Conservation (phyloP, 768 basidiomycete genomes). For the Auriscalpium orientale region DNA sequence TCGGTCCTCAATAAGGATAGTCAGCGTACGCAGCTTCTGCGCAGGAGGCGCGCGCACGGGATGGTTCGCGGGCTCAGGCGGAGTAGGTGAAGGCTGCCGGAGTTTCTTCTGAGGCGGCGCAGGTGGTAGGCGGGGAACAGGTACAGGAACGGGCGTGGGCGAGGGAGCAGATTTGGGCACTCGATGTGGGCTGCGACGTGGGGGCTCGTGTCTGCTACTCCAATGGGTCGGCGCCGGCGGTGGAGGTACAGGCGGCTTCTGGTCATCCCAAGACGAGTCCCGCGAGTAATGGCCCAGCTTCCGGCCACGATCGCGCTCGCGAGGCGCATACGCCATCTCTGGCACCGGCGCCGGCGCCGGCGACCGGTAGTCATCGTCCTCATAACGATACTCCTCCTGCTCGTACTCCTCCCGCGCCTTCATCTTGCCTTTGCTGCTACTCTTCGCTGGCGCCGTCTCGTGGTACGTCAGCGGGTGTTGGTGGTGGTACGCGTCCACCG, state of each 20-base stretch:
- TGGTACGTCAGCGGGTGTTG: too few species aligned
- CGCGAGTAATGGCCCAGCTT: too few species aligned
- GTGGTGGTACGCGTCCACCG: too few species aligned
- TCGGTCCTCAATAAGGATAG: conserved; percentile 58
- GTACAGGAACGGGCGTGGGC: background rate
- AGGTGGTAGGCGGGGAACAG: background rate
- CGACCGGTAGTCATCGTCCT: too few species aligned
- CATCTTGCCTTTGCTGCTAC: too few species aligned
- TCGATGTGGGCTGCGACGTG: background rate
- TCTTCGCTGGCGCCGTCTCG: too few species aligned
- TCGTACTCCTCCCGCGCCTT: too few species aligned
- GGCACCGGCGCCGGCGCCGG: too few species aligned
- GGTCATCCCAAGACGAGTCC: too few species aligned
- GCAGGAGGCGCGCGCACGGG: background rate
- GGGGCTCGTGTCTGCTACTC: background rate
- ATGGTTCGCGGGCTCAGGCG: background rate
- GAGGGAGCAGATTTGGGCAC: background rate
- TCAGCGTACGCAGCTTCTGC: conserved; percentile 42
- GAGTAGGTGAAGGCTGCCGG: conserved; percentile 1
- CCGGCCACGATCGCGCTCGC: too few species aligned
- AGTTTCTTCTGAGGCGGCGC: background rate
- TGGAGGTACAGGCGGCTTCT: background rate
- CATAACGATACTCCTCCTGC: too few species aligned
- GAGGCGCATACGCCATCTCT: too few species aligned
- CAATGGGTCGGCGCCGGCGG: background rate